A percentile compares a stretch with the other conserved stretches of the same genome.
Evolutionary conservation across 305 asterid genomes (phyloP).

Genomic region (Rubia peregrina): DNA sequence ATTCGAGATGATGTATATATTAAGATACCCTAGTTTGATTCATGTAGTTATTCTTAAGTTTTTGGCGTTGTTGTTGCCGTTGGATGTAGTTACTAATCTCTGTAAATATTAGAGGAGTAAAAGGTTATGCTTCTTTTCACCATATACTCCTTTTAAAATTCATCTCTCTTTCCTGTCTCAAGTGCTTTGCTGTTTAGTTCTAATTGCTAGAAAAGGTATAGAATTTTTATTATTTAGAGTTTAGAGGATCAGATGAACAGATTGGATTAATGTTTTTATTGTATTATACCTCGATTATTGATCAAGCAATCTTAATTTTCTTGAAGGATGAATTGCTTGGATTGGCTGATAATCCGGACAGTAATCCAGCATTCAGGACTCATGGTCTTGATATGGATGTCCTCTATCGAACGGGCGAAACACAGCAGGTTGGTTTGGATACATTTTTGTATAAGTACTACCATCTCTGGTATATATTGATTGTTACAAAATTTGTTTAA

Average conservation of each 20-base stretch:
- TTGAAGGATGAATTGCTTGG: slow-evolving; percentile 94
- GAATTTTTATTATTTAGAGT: neutral
- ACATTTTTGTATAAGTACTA: neutral
- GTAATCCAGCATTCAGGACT: slow-evolving; percentile 46
- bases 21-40: neutral
- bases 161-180: too few relatives aligned
- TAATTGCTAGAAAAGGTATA: neutral
- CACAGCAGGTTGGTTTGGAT: slow-evolving; percentile 51
- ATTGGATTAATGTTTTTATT: neutral
- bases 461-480: neutral
- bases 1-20: neutral
- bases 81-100: too few relatives aligned
- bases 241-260: neutral
- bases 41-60: neutral
- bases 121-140: too few relatives aligned
- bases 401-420: slow-evolving; percentile 83
- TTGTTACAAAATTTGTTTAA: neutral
- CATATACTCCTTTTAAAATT: too few relatives aligned
- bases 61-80: neutral
- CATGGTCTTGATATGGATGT: slow-evolving; percentile 67
- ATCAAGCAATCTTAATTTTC: slow-evolving; percentile 19
- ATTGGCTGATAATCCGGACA: slow-evolving; percentile 55
- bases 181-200: too few relatives aligned
- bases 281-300: neutral
- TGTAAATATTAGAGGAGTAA: too few relatives aligned